phyloP scores from a whole-genome alignment of 2,329 filamentous ascomycete species.

The Pestalotiopsis fici region DNA sequence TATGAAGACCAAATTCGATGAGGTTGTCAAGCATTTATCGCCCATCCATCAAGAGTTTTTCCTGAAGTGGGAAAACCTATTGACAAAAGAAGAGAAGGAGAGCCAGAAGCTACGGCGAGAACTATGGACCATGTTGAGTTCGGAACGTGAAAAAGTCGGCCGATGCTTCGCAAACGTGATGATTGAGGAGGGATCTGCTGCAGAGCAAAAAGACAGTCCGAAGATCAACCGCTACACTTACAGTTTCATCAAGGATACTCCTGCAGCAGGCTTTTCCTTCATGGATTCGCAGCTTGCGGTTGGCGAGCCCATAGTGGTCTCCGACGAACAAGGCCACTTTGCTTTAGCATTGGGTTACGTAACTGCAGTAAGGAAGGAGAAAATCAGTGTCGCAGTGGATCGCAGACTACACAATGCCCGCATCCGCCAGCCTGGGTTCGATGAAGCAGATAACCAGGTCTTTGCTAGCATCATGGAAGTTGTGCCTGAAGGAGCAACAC shows the following conservation, averaged over 20 bases:
- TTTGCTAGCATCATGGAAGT: constrained; percentile 94
- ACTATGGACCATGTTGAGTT: constrained; percentile 93
- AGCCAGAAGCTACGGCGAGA: constrained; percentile 85
- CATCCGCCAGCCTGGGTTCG: constrained; percentile 73
- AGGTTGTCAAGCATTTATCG: constrained; percentile 77
- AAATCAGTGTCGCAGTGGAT: constrained; percentile 88
- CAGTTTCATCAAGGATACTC: constrained; percentile 73
- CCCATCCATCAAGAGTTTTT: constrained; percentile 80
- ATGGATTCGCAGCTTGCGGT: constrained; percentile 83
- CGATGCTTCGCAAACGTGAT: constrained; percentile 88
- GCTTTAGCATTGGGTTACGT: constrained; percentile 92
- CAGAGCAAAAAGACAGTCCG: constrained; percentile 67
- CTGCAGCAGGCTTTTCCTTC: constrained; percentile 72
- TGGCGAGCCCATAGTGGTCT: constrained; percentile 94
- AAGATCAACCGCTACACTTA: constrained; percentile 95
- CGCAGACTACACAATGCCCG: constrained; percentile 85
- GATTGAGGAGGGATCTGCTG: constrained; percentile 75
- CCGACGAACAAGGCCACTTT: constrained; percentile 93
- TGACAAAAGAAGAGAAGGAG: constrained; percentile 94
- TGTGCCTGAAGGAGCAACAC: constrained; percentile 53
- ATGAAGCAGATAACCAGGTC: constrained; percentile 75
- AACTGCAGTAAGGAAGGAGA: constrained; percentile 70
- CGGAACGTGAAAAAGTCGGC: constrained; percentile 82
- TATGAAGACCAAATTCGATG: constrained; percentile 79
- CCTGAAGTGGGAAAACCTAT: constrained; percentile 87